These are phyloP conservation scores for Penicillium angulare DNA, from an alignment of 495 filamentous ascomycete genomes.

Conservation along the genomic window DNA sequence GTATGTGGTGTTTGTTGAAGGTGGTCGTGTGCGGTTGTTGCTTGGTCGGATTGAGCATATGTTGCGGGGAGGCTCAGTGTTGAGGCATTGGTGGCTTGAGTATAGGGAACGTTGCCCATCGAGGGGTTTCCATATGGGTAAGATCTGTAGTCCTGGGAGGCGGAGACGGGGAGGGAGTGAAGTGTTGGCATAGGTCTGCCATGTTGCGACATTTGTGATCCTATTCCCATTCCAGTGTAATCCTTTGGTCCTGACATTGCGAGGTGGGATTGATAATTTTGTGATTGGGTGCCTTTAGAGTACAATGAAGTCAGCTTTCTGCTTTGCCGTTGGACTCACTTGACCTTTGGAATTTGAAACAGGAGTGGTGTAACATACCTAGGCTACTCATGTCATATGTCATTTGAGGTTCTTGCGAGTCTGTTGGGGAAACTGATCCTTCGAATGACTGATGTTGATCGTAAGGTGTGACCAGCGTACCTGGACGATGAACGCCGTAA, in stretches of 20 bases:
- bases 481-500: slow-evolving; percentile 29
- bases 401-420: slow-evolving; percentile 21
- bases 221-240: slow-evolving; percentile 30
- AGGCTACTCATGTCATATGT: slow-evolving; percentile 29
- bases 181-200: slow-evolving; percentile 31
- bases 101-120: slow-evolving; percentile 31
- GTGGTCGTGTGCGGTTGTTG: slow-evolving; percentile 22
- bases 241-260: slow-evolving; percentile 32
- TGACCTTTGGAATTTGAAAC: not conserved
- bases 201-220: slow-evolving; percentile 29
- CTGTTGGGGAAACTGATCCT: slow-evolving; percentile 41
- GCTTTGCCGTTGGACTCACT: not conserved
- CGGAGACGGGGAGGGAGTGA: slow-evolving; percentile 33
- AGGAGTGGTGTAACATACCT: slow-evolving; percentile 16
- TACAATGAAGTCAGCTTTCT: slow-evolving; percentile 3
- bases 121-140: slow-evolving; percentile 37
- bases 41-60: slow-evolving; percentile 29
- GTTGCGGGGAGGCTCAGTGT: slow-evolving; percentile 38
- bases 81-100: slow-evolving; percentile 35
- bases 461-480: slow-evolving; percentile 31
- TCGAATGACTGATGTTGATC: slow-evolving; percentile 35
- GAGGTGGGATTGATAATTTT: slow-evolving; percentile 33
- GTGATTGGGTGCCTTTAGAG: slow-evolving; percentile 29
- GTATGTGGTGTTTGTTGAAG: slow-evolving; percentile 26
- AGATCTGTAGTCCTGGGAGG: slow-evolving; percentile 34